Evolutionary conservation across 2,329 filamentous ascomycete genomes (phyloP).

Genomic region (Periconia digitata): DNA sequence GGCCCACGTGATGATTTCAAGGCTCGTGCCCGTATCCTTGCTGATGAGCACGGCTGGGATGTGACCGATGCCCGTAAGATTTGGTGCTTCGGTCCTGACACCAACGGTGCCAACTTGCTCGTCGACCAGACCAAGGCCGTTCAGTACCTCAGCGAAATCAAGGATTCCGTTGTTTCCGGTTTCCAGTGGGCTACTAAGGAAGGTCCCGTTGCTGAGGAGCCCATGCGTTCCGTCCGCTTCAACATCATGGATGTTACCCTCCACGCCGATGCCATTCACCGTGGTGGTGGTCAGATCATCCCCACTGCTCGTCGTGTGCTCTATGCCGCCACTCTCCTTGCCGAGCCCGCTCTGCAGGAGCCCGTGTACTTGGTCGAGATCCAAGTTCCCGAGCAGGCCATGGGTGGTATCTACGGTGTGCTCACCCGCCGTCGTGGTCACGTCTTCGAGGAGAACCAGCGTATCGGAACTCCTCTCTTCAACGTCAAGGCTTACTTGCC

Average conservation of each 20-base stretch:
- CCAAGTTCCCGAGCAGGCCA: constrained; percentile 95
- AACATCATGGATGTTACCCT: constrained; percentile 99
- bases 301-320: constrained; percentile 96
- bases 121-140: constrained; percentile 99
- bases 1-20: constrained; percentile 98
- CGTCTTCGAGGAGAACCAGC: constrained; percentile 98
- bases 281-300: constrained; percentile 99
- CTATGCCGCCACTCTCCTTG: constrained; percentile 88
- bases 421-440: constrained; percentile 97
- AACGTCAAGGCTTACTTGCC: constrained; percentile 97
- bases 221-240: constrained; percentile 95
- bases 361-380: constrained; percentile 99
- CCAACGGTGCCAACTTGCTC: constrained; percentile 95
- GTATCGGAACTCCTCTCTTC: constrained; percentile 97
- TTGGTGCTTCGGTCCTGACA: constrained; percentile 99
- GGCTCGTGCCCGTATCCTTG: constrained; percentile 90
- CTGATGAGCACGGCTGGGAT: constrained; percentile 98
- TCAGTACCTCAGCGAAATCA: constrained; percentile 99
- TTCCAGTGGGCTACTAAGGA: constrained; percentile 99
- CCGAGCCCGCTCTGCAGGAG: constrained; percentile 89
- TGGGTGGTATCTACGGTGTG: constrained; percentile 99
- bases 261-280: constrained; percentile 98
- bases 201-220: constrained; percentile 97
- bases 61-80: constrained; percentile 99
- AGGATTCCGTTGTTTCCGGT: constrained; percentile 98